Base-by-base conservation (phyloP, 2,329 filamentous ascomycete genomes). In the Fusarium drepaniforme region DNA sequence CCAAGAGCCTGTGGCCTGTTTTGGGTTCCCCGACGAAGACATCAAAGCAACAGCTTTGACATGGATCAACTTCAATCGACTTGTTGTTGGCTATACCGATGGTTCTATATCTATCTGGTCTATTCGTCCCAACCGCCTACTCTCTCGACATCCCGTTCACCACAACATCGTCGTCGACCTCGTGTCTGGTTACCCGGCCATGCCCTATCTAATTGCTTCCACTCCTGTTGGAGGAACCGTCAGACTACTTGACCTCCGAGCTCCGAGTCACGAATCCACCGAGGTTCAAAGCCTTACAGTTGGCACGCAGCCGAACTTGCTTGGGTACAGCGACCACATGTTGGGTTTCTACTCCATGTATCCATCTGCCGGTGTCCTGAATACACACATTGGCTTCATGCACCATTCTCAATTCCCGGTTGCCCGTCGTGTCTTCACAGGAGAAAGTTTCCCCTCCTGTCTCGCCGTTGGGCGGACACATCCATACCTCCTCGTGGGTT, bases 51-150 rank as follows among this genome's bases (percentile, higher is more conserved):
- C 88, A 18, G 85, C 86, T 68, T 84, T 91, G 63, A 84, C 88
- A 13, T 91, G 90, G 90, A 81, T 87, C 38, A 87, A 86, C 68
- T 84, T 85, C 72, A 91, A 91, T 76, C 86, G 89, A 25, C 81
- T 91, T 44, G 88, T 84, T 0, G 81, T 89, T 35, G 90, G 88
- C 59, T 89, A 90, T 77, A 86, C 85, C 0, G 90, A 91, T 70
- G 90, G 90, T 37, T 89, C 87, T 23, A 82, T 91, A 40, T 84
- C 85, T 23, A 81, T 91, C 13, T 91, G 89, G 89, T 91, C 89
- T 13, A 76, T 91, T 49, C 83, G 83, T 44, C 89, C 89, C 1
- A 81, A 79, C 53, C 80, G 83, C 30, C 81, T 90, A 61, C 82
- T 91, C 33, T 86, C 86, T 49, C 86, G 89, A 3, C 85, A 89